Conservation (phyloP, 768 basidiomycete species). For the Cystoderma amianthinum region DNA sequence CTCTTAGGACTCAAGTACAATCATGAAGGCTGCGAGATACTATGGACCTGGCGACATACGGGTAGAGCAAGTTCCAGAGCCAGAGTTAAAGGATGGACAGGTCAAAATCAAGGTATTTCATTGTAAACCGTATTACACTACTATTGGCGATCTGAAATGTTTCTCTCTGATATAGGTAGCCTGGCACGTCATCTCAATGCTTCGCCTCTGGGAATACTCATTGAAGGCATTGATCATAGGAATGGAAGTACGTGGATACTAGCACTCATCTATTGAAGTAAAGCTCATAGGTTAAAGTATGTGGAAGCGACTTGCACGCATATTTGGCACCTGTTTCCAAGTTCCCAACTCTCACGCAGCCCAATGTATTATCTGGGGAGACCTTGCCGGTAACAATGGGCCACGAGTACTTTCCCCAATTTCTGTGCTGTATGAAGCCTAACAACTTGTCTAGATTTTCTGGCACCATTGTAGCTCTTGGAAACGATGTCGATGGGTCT, state of each 20-base stretch:
- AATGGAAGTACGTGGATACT: slow-evolving; percentile 19
- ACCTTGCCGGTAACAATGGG: slow-evolving; percentile 34
- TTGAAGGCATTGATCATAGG: slow-evolving; percentile 10
- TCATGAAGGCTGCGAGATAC: slow-evolving; percentile 38
- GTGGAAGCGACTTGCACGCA: slow-evolving; percentile 42
- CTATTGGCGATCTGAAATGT: neutral
- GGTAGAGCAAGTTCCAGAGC: slow-evolving; percentile 34
- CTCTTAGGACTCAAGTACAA: too few species aligned
- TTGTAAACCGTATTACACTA: neutral
- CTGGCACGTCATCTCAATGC: neutral
- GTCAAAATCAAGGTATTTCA: slow-evolving; percentile 35
- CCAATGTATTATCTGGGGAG: slow-evolving; percentile 30
- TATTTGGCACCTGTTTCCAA: slow-evolving; percentile 20
- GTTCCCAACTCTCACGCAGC: slow-evolving; percentile 21
- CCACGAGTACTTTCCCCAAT: slow-evolving; percentile 28
- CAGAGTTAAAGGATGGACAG: slow-evolving; percentile 23
- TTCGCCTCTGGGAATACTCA: neutral
- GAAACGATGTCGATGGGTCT: slow-evolving; percentile 20
- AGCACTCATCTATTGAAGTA: slow-evolving; percentile 4
- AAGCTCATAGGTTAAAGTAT: slow-evolving; percentile 18
- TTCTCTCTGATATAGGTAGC: neutral
- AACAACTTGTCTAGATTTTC: slow-evolving; percentile 16
- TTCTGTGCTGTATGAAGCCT: neutral
- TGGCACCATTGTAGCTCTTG: slow-evolving; percentile 25
- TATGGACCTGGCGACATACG: slow-evolving; percentile 36